These are phyloP conservation scores for Fraxinus velutina DNA, from an alignment of 305 asterid genomes.

Conservation along the genomic window DNA sequence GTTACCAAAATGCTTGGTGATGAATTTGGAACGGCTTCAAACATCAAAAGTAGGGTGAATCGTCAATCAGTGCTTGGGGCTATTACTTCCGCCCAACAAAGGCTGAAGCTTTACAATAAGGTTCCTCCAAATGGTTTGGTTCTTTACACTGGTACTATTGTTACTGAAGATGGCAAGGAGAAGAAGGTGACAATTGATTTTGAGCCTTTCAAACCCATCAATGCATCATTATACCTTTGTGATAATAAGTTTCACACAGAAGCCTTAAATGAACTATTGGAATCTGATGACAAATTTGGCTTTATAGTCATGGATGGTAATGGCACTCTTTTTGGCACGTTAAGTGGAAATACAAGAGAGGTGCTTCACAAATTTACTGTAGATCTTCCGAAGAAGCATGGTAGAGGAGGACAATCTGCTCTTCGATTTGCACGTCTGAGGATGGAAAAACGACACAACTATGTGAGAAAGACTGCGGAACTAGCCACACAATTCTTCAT, in stretches of 20 bases:
- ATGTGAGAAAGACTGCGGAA: conserved; percentile 40
- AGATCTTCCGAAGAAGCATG: conserved; percentile 41
- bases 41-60: conserved; percentile 40
- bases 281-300: conserved; percentile 42
- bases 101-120: conserved; percentile 40
- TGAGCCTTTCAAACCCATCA: conserved; percentile 42
- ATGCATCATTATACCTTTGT: conserved; percentile 39
- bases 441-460: conserved; percentile 43
- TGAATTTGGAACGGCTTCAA: conserved; percentile 42
- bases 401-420: conserved; percentile 43
- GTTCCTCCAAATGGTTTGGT: conserved; percentile 42
- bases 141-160: conserved; percentile 41
- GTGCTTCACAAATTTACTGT: conserved; percentile 41
- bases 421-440: conserved; percentile 44
- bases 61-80: conserved; percentile 44
- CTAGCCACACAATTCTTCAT: conserved; percentile 43
- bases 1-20: conserved; percentile 43
- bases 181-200: conserved; percentile 40
- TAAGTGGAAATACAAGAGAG: conserved; percentile 40
- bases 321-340: conserved; percentile 40
- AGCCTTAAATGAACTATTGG: conserved; percentile 35
- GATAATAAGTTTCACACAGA: conserved; percentile 42
- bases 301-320: conserved; percentile 41
- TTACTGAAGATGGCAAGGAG: conserved; percentile 42
- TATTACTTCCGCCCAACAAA: conserved; percentile 42